Percentiles rank a stretch among this genome's conserved stretches.
Conservation (phyloP, 2,329 filamentous ascomycete species). For the Simplicillium sp. region DNA sequence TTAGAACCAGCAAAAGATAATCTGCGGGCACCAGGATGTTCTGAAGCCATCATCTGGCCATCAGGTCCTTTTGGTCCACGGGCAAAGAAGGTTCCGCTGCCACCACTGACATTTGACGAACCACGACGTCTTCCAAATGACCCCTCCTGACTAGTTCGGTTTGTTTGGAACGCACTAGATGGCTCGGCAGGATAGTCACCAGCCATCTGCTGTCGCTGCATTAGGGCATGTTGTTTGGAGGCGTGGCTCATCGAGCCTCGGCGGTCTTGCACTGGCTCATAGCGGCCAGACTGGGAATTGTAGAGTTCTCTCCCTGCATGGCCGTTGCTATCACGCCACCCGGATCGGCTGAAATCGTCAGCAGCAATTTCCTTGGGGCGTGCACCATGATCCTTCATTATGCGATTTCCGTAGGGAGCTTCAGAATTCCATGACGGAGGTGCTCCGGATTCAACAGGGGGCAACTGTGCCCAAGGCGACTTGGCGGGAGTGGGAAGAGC, state of each 20-base stretch:
- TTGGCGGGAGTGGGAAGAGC: constrained; percentile 62
- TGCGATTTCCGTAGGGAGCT: constrained; percentile 35
- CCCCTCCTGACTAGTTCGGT: constrained; percentile 55
- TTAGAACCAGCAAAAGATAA: constrained; percentile 39
- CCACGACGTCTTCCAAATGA: constrained; percentile 68
- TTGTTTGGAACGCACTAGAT: constrained; percentile 77
- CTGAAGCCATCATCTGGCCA: constrained; percentile 28
- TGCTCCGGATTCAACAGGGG: constrained; percentile 73
- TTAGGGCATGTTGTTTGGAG: constrained; percentile 44
- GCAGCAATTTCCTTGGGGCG: constrained; percentile 73
- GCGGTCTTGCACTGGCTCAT: constrained; percentile 79
- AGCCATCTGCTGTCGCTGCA: constrained; percentile 62
- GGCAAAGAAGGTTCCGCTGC: constrained; percentile 61
- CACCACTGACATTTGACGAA: constrained; percentile 86
- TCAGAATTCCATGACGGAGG: constrained; percentile 54
- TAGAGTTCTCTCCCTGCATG: constrained; percentile 67
- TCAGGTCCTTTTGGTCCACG: constrained; percentile 39
- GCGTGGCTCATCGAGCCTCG: constrained; percentile 62
- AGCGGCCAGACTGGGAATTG: constrained; percentile 91
- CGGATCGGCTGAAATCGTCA: constrained; percentile 81
- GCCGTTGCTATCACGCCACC: constrained; percentile 63
- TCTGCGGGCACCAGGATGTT: constrained; percentile 33
- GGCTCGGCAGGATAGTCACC: constrained; percentile 65
- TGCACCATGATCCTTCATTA: constrained; percentile 49
- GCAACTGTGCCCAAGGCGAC: constrained; percentile 84